Evolutionary conservation across 2,329 filamentous ascomycete species (phyloP).

Genomic region (Ophiostoma piceae): DNA sequence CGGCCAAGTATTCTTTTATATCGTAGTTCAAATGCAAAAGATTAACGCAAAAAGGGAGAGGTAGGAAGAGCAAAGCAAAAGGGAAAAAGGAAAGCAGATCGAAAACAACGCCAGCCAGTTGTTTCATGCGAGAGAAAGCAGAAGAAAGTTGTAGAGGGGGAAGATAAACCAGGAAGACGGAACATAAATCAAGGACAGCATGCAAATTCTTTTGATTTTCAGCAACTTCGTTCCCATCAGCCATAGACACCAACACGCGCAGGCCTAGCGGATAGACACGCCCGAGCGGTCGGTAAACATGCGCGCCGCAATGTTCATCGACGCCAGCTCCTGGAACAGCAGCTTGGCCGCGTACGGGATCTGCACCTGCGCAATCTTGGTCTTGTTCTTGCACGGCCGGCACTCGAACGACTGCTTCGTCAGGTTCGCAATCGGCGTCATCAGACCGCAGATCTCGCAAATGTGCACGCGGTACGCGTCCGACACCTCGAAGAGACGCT

Average conservation of each 20-base stretch:
- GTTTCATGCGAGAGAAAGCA: slow-evolving; percentile 14
- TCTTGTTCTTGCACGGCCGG: slow-evolving; percentile 98
- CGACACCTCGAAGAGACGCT: slow-evolving; percentile 92
- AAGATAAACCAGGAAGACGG: background rate
- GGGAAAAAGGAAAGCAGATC: background rate
- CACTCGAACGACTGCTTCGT: slow-evolving; percentile 96
- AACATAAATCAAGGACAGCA: background rate
- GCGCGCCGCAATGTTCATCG: slow-evolving; percentile 96
- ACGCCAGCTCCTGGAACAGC: slow-evolving; percentile 93
- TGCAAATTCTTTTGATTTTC: background rate
- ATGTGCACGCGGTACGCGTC: slow-evolving; percentile 98
- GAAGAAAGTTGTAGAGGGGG: background rate
- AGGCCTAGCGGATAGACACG: slow-evolving; percentile 58
- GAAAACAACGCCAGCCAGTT: slow-evolving; percentile 23
- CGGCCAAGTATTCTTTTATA: slow-evolving; percentile 11
- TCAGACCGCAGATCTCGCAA: slow-evolving; percentile 96
- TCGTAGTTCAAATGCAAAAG: slow-evolving; percentile 11
- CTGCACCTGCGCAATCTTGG: slow-evolving; percentile 94
- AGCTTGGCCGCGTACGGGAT: slow-evolving; percentile 97
- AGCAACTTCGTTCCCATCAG: background rate
- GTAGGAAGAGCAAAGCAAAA: background rate
- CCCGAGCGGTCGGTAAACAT: slow-evolving; percentile 90
- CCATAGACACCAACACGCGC: background rate
- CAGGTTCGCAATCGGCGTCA: slow-evolving; percentile 98
- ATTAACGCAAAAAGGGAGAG: background rate